Percentiles rank a stretch among this genome's conserved stretches.
These are phyloP conservation scores for Verticillium alfalfae DNA, from an alignment of 2,329 filamentous ascomycete genomes.

Conservation along the genomic window DNA sequence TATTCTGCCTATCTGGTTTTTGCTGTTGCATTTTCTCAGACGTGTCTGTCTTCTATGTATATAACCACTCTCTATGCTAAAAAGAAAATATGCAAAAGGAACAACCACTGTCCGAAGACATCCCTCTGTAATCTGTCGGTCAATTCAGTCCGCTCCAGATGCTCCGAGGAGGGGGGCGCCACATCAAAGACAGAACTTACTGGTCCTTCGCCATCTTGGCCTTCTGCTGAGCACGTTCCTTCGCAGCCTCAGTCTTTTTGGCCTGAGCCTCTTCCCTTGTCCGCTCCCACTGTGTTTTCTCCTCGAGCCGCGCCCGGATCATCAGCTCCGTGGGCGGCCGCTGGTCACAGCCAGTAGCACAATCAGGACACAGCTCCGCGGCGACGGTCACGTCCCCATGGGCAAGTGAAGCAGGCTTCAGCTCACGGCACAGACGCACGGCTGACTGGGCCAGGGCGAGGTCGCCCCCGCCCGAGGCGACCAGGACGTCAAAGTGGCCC, in stretches of 20 bases:
- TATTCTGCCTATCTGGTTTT: no score
- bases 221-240: background rate
- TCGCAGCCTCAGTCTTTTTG: background rate
- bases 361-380: background rate
- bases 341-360: background rate
- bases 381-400: background rate
- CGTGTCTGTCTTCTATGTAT: no score
- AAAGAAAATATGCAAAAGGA: no score
- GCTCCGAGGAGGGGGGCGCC: no score
- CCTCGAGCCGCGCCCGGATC: background rate
- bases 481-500: background rate
- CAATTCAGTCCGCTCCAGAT: no score
- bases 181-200: background rate
- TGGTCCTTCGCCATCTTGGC: background rate
- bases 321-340: background rate
- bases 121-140: no score
- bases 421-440: background rate
- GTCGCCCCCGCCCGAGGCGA: background rate
- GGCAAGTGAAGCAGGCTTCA: background rate
- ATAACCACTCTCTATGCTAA: no score
- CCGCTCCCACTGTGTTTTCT: background rate
- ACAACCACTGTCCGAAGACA: no score
- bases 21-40: no score
- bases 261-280: background rate
- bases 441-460: background rate